Evolutionary conservation across 306 rosid genomes (phyloP).

Genomic region (Cercis canadensis): DNA sequence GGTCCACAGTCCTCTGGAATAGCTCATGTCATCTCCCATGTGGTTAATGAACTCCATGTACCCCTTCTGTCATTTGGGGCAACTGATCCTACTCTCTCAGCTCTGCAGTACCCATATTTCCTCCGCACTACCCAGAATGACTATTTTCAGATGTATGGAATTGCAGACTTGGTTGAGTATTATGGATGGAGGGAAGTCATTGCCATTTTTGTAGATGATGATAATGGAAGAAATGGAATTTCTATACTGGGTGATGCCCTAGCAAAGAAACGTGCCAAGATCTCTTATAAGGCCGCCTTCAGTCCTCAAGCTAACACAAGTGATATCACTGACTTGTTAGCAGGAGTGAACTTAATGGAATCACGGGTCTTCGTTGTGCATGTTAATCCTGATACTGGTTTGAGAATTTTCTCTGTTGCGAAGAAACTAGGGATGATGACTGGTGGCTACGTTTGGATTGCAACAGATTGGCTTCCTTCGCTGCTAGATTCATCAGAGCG

Average conservation of each 20-base stretch:
- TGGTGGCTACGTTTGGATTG: slow-evolving; percentile 80
- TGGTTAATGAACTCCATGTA: slow-evolving; percentile 81
- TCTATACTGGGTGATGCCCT: slow-evolving; percentile 73
- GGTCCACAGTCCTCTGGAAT: slow-evolving; percentile 98
- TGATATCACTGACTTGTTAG: slow-evolving; percentile 55
- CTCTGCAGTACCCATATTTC: slow-evolving; percentile 83
- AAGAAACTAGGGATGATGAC: slow-evolving; percentile 67
- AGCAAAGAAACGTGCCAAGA: slow-evolving; percentile 71
- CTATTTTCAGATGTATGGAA: slow-evolving; percentile 78
- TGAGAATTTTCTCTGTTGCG: slow-evolving; percentile 61
- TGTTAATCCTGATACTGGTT: slow-evolving; percentile 89
- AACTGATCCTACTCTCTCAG: slow-evolving; percentile 82
- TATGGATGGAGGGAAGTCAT: slow-evolving; percentile 82
- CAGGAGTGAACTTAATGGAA: slow-evolving; percentile 78
- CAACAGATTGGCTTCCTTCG: slow-evolving; percentile 94
- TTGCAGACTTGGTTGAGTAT: slow-evolving; percentile 72
- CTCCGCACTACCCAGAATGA: slow-evolving; percentile 82
- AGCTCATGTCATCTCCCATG: slow-evolving; percentile 90
- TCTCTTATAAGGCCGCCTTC: slow-evolving; percentile 79
- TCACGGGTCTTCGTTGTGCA: slow-evolving; percentile 90
- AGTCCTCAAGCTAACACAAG: slow-evolving; percentile 51
- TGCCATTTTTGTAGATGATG: slow-evolving; percentile 86
- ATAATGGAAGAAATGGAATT: slow-evolving; percentile 80
- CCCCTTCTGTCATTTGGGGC: slow-evolving; percentile 92
- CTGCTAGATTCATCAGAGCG: slow-evolving; percentile 58